Evolutionary conservation across 2,329 filamentous ascomycete genomes (phyloP).

Genomic region (Colletotrichum godetiae): DNA sequence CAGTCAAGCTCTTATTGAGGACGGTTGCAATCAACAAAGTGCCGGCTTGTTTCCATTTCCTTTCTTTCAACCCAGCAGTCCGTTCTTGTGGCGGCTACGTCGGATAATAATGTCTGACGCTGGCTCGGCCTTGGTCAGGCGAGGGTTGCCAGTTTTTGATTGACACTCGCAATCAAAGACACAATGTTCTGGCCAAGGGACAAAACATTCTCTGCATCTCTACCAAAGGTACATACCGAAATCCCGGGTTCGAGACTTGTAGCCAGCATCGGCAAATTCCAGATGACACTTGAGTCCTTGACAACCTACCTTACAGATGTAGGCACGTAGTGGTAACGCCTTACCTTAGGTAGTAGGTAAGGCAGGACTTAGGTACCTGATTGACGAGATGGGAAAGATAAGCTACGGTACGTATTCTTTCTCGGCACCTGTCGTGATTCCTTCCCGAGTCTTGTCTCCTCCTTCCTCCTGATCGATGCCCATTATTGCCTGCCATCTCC

Average conservation of each 20-base stretch:
- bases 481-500: background rate
- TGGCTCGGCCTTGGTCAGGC: background rate
- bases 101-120: background rate
- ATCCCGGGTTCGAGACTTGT: background rate
- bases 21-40: background rate
- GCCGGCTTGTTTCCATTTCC: background rate
- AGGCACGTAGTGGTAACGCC: no score
- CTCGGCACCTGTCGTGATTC: conserved; percentile 10
- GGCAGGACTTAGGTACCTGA: no score
- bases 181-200: background rate
- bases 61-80: background rate
- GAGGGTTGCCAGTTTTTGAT: background rate
- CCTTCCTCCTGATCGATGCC: background rate
- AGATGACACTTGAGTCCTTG: background rate
- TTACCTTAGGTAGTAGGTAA: background rate
- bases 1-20: background rate
- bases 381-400: background rate
- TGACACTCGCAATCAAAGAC: background rate
- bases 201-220: background rate
- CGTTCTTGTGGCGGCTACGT: background rate
- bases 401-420: background rate
- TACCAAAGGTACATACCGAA: background rate
- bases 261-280: background rate
- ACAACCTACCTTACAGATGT: no score
- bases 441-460: background rate